Base-by-base conservation (phyloP, 495 filamentous ascomycete genomes). In the Penicillium robsamsonii region DNA sequence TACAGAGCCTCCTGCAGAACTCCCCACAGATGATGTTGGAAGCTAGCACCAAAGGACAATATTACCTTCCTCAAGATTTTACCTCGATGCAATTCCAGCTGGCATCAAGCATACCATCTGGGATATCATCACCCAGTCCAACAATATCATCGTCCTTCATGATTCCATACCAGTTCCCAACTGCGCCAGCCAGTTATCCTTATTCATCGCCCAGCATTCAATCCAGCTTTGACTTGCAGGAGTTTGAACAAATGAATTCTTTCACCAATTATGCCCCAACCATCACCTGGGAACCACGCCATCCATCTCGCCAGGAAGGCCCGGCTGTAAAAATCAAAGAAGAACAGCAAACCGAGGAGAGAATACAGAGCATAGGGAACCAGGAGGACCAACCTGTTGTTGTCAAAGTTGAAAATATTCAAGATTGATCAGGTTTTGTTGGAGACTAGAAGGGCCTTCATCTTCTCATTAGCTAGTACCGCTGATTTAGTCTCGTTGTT, bases 21-120 rank as follows among this genome's bases (percentile, higher is more conserved):
- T 11, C 15, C 15, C 31, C 44, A 15, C 35, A 43, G 24, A 31
- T 37, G 6, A 50, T 56, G 27, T 7, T 38, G 3, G 45, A 50
- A 11, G 4, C 20, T 7, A 18, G 33, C 8, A 25, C 22, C 3
- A 37, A 50, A 13, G 27, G 13, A 33, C 43, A 54, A 10, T 27
- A 37, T 13, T 54, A 54, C 15, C 18, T 46, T 6, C 52, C 52
- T 18, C 52, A 46, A 5, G 43, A 54, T 4, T 54, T 46, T 20
- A 30, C 52, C 3, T 54, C 52, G 12, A 38, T 10, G 7, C 30
- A 46, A 33, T 54, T 54, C 13, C 45, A 42, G 13, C 4, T 30
- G 29, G 54, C 54, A 2, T 25, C 35, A 9, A 18, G 5, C 17
- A 43, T 56, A 13, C 46, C 35, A 2, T n/a, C 45, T 18, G 52